Evolutionary conservation across 2,329 filamentous ascomycete species (phyloP), one percentile per base, ranked within the genome.

Genomic region (Phialophora verrucosa): DNA sequence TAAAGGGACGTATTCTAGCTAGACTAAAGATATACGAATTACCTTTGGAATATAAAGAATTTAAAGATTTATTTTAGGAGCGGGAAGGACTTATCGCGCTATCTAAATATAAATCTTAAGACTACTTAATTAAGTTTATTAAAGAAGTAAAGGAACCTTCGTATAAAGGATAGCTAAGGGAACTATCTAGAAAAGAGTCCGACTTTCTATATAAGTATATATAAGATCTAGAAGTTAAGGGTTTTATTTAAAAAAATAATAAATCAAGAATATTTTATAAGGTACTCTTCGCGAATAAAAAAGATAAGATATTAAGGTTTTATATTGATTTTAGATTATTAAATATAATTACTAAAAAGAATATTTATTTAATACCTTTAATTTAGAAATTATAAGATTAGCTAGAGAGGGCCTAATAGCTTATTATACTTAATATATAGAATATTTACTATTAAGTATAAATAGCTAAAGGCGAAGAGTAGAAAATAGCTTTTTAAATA

Each of bases 391-490:
- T 35, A n/a, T 35, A 56, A 20, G 14, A 53, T 27, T 4, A n/a
- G 14, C 50, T 53, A 4, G 4, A 1, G 1, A 27, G 11, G 6
- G 23, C 23, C 6, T 4, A 14, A 14, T 53, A 27, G 14, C 23
- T 53, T 53, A 53, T 11, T 1, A 11, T 11, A 14, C 50, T 53
- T 11, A 11, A 53, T 10, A 10, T 53, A 10, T 1, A 10, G 25
- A 10, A 68, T 14, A 47, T 53, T 5, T 71, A 66, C 32, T 64
- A 72, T 49, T 35, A 55, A 25, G 27, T 71, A 29, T 11, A 60
- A n/a, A 66, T 71, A 35, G 66, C 65, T 29, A 35, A 69, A 51
- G 65, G 66, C 12, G 66, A 72, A 49, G 62, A 70, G 61, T 70
- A 66, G 68, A 72, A 71, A 38, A 71, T 51, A 27, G 68, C 56